Conservation (phyloP, 768 basidiomycete genomes). For the Dioszegia hungarica region DNA sequence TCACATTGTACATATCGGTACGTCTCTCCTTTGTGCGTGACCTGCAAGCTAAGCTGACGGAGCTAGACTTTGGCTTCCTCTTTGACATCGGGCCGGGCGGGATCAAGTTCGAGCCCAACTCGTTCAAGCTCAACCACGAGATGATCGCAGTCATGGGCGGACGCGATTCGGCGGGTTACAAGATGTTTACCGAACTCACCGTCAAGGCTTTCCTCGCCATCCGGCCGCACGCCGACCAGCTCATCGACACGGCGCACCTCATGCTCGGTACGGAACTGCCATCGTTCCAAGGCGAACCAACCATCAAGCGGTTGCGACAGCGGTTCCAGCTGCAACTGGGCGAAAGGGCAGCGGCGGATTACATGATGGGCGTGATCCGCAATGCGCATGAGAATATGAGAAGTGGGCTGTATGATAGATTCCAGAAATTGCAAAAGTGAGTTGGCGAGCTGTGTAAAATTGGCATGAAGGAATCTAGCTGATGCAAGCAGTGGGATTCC, state of each 20-base stretch:
- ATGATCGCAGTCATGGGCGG: conserved; percentile 99
- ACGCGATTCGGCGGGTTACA: conserved; percentile 85
- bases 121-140: conserved; percentile 97
- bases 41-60: background rate
- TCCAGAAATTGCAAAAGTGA: conserved; percentile 58
- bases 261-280: conserved; percentile 95
- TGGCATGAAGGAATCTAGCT: too few relatives aligned
- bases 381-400: conserved; percentile 94
- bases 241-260: conserved; percentile 78
- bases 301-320: conserved; percentile 78
- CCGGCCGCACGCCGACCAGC: conserved; percentile 86
- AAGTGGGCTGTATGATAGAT: conserved; percentile 91
- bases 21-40: background rate
- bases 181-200: conserved; percentile 85
- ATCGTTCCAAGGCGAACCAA: conserved; percentile 92
- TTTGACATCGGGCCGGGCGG: conserved; percentile 93
- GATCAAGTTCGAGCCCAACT: conserved; percentile 96
- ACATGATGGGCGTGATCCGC: conserved; percentile 78
- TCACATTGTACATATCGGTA: conserved; percentile 93
- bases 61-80: conserved; percentile 30
- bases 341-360: conserved; percentile 89
- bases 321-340: conserved; percentile 76
- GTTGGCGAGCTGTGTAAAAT: background rate
- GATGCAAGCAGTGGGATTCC: conserved; percentile 22
- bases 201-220: conserved; percentile 96